phyloP scores from a whole-genome alignment of 768 basidiomycete genomes.

The Mycena haematopus region DNA sequence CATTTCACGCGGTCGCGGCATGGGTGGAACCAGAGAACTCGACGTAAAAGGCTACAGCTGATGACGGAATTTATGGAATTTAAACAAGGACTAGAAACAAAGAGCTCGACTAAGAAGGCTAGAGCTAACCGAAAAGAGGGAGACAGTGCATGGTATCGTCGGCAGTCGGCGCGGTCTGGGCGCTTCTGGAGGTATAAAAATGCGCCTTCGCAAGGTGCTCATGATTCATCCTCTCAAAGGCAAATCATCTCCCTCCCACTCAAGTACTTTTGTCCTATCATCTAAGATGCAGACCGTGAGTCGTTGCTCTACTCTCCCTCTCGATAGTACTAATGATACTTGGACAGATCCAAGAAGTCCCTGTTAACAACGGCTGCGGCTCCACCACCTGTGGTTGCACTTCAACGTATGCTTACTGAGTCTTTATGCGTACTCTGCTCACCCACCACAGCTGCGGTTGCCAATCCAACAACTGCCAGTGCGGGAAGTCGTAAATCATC shows the following conservation, averaged over 20 bases:
- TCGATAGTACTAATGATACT: neutral
- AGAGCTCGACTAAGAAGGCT: no score
- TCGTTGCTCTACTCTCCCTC: neutral
- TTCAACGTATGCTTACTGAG: slow-evolving; percentile 26
- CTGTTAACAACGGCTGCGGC: slow-evolving; percentile 40
- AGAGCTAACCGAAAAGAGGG: no score
- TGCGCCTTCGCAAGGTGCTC: neutral
- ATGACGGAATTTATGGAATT: no score
- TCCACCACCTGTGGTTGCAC: slow-evolving; percentile 35
- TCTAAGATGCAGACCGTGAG: slow-evolving; percentile 22
- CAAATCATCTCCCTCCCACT: neutral
- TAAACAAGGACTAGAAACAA: no score
- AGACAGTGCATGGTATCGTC: no score
- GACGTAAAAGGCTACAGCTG: no score
- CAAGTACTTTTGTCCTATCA: no score
- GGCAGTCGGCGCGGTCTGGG: neutral
- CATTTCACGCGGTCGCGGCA: no score
- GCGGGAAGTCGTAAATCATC: slow-evolving; percentile 2
- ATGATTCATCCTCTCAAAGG: neutral
- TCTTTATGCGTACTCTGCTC: neutral
- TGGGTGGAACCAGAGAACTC: no score
- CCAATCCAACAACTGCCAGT: slow-evolving; percentile 20
- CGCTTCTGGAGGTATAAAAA: slow-evolving; percentile 7
- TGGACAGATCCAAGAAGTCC: slow-evolving; percentile 35
- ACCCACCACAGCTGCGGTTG: slow-evolving; percentile 31